Evolutionary conservation across 75 land plant genomes (phyloP).

Genomic region (Gnetum montanum): DNA sequence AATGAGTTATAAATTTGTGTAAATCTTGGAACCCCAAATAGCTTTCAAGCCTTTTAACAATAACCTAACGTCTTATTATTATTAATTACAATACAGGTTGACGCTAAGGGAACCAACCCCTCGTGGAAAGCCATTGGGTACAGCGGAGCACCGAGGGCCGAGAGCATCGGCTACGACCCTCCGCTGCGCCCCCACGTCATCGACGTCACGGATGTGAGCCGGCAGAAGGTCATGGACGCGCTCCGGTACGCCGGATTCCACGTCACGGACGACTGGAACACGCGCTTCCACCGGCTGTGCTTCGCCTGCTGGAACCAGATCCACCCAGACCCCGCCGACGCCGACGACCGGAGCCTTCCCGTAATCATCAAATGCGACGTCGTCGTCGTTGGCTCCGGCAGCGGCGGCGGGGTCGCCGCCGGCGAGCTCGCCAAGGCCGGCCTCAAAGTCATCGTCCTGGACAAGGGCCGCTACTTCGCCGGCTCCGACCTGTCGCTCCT

Average conservation of each 20-base stretch:
- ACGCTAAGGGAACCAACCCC: conserved; percentile 39
- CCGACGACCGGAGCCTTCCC: background rate
- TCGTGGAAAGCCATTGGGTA: conserved; percentile 86
- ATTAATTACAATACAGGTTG: conserved; percentile 33
- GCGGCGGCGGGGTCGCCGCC: conserved; percentile 60
- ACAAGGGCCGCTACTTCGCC: conserved; percentile 70
- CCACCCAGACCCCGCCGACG: background rate
- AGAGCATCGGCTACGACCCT: background rate
- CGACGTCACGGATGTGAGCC: background rate
- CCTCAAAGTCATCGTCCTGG: conserved; percentile 72
- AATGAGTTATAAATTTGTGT: too few species aligned
- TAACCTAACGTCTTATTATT: background rate
- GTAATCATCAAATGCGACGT: conserved; percentile 67
- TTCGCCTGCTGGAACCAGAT: background rate
- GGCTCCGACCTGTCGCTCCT: conserved; percentile 39
- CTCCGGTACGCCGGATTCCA: conserved; percentile 16
- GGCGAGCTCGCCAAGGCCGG: conserved; percentile 49
- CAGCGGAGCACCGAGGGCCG: conserved; percentile 40
- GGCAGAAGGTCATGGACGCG: background rate
- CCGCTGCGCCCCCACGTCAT: conserved; percentile 1
- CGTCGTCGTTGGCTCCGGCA: conserved; percentile 67
- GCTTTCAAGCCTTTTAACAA: background rate
- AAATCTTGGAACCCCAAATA: too few species aligned
- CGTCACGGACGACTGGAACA: background rate
- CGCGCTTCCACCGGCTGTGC: background rate